Evolutionary conservation across 2,329 filamentous ascomycete species (phyloP), one percentile per base, ranked within the genome.

Genomic region (Fusarium miscanthi): DNA sequence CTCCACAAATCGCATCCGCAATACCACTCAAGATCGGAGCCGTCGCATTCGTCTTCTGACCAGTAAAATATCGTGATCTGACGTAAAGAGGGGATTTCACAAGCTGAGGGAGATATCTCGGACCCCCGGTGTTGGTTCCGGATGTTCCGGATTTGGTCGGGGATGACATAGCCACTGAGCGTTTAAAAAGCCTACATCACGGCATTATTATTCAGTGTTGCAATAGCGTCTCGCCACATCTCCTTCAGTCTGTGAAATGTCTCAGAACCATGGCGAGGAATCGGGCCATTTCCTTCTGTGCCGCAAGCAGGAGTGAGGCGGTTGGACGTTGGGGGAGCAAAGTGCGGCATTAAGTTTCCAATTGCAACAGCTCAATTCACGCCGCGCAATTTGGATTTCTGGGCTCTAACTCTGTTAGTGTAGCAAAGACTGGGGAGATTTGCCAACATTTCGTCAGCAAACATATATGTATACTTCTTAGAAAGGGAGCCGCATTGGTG

Each of bases 31-130:
- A 13, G 31, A 57, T 49, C 53, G 53, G 41, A 57, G 40, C 53
- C 53, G 40, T 48, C 8, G 40, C 2, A 13, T 27, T 21, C 6
- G 14, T 48, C 31, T 27, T 35, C 23, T 49, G 53, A 57, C 40
- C 0, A 0, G 4, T 1, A 5, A 0, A 5, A 19, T n/a, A 35
- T 14, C n/a, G 13, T 48, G 53, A 1, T 23, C 5, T 57, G 53
- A 57, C 40, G 53, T 48, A 10, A 11, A 19, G 11, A 14, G 16
- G 11, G 8, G 4, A 10, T 11, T 35, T 46, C 19, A n/a, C 19
- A 46, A 46, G 30, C 40, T 17, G 2, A n/a, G 10, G 53, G 40
- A 17, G 23, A 35, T 57, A 49, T 27, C 19, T 57, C 40, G 53
- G 53, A 13, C 8, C 16, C 33, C 23, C 23, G 33, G 49, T 16